Evolutionary conservation across 345 rosid species (phyloP), one percentile per base, ranked within the genome.

Genomic region (Melaleuca alternifolia): DNA sequence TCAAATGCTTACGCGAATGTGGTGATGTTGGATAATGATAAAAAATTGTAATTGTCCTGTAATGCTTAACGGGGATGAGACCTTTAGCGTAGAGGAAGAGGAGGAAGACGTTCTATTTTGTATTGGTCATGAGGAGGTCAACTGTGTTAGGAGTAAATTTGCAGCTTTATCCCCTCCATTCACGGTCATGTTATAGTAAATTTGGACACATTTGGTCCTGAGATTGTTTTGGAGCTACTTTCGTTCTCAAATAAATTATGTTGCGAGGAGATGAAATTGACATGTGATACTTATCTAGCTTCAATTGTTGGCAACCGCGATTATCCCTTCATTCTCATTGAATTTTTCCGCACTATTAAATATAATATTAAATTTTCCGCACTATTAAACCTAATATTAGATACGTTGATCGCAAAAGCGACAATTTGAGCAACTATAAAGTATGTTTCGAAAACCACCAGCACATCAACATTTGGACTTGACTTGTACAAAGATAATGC

Each of bases 211-310:
- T 94, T 94, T 89, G 86, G 90, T 56, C 95, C 94, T 23, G 89
- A 89, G 89, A 91, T 94, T 82, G 93, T 94, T 59, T 90, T 97
- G 91, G 98, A 96, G 92, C 90, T 96, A 24, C 94, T 97, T 84
- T 89, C 89, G 37, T 96, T 95, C 82, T 96, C 99, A 48, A 96
- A 93, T 86, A 94, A 91, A 88, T 97, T 94, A 90, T 97, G 98
- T 86, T 97, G 99, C 76, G 98, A 95, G 85, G 96, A 93, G 89
- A 91, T 97, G 91, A 97, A 94, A 90, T 93, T 92, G 83, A 91
- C 89, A 20, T 96, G 98, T 88, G 99, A 96, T 90, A 89, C 90
- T 87, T 90, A 94, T 84, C 91, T 97, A 89, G 98, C 97, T 88
- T 93, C 96, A 16, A 83, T 92, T 28, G 93, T 95, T 75, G 71